These are phyloP conservation scores for Saccharomycopsis hybrid DNA, from an alignment of 1,139 yeast species.

Conservation along the genomic window DNA sequence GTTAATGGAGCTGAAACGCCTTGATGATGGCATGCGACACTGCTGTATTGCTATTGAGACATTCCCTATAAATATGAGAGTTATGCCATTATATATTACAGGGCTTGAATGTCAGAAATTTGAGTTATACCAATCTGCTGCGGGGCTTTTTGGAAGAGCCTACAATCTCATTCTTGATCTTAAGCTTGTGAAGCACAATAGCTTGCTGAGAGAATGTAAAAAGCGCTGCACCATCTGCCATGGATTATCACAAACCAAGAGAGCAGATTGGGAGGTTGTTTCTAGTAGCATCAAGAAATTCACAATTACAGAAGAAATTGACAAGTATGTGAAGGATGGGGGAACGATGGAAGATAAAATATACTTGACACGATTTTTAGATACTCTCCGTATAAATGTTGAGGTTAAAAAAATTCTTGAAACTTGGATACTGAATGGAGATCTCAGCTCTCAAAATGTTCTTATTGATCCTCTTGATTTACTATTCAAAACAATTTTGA, in stretches of 20 bases:
- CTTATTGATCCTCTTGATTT: neutral
- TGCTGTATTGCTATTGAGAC: constrained; percentile 16
- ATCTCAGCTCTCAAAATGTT: too few species aligned
- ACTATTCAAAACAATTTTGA: neutral
- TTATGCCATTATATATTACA: constrained; percentile 18
- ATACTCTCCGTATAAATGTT: too few species aligned
- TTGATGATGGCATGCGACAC: constrained; percentile 12
- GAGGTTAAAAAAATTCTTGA: too few species aligned
- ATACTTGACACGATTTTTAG: neutral
- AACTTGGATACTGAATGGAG: too few species aligned
- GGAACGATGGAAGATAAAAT: constrained; percentile 3
- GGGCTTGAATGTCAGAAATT: constrained; percentile 4
- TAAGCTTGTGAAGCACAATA: too few species aligned
- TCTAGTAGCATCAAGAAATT: too few species aligned
- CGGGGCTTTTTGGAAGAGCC: constrained; percentile 1
- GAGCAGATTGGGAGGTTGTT: too few species aligned
- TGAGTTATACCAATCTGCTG: neutral
- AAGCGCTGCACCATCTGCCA: too few species aligned
- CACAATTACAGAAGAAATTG: constrained; percentile 7
- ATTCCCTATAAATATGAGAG: constrained; percentile 18
- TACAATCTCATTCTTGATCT: too few species aligned
- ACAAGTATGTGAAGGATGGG: neutral
- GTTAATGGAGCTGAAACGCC: constrained; percentile 2
- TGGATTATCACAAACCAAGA: too few species aligned
- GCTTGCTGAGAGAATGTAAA: too few species aligned